Evolutionary conservation across 1,284 basidiomycete species (phyloP), one percentile per base, ranked within the genome.

Genomic region (Flammula alnicola): DNA sequence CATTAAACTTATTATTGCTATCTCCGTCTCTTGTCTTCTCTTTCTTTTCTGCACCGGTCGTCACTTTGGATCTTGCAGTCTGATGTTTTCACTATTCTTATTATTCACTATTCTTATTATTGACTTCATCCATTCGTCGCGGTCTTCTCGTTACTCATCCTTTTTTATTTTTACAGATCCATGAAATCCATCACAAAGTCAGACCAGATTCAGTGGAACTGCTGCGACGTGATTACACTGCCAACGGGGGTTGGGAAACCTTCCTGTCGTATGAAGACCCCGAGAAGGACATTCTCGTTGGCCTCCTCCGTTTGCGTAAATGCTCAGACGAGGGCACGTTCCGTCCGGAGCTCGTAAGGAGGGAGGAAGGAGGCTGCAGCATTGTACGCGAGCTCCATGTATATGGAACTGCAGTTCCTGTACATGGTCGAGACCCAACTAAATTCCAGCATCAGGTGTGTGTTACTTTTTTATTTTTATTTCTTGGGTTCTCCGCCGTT

Each of bases 191-290:
- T 68, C 87, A 97, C 76, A 95, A 97, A 73, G 93, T 98, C 39
- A 86, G 95, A 31, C 97, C 97, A 41, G 93, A 96, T 64, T 91
- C 94, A 25, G 91, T 98, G 47, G 97, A 99, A 71, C 86, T 99
- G n/a, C 84, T 99, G 29, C 84, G 97, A 45, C 80, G 97, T 42
- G 97, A 99, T 70, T 99, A 99, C 70, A 79, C 91, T 2, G 97
- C 97, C 22, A 99, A 99, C 63, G 96, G 93, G 3, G 93, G 96
- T 19, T 99, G 97, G 97, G 97, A 99, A 73, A 98, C 96, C 0
- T 99, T 99, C 81, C 75, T 99, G 12, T 95, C 95, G 16, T 99
- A 99, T 67, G 97, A 99, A 73, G 97, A 99, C 69, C 95, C 96
- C 3, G 93, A 95, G 68, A 85, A 84, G 54, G 97, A 99, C 63